Evolutionary conservation across 352 stramenopile species (phyloP).

Genomic region (Phytopythium sindhum): DNA sequence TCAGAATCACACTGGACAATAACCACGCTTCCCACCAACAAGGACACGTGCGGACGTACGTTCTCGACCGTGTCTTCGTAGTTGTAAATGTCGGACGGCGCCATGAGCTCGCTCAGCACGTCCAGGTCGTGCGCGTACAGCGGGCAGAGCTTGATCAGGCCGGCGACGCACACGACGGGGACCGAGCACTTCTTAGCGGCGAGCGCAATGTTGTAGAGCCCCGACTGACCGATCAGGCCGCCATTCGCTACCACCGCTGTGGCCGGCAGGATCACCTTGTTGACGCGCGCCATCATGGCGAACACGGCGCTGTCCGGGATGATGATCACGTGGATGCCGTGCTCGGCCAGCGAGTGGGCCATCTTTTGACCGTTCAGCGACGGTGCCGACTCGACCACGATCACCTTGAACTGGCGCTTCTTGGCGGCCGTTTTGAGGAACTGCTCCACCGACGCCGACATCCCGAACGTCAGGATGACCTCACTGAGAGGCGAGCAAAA

Average conservation of each 20-base stretch:
- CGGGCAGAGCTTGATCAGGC: constrained; percentile 97
- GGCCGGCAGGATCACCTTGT: constrained; percentile 96
- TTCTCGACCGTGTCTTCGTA: constrained; percentile 90
- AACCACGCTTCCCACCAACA: neutral
- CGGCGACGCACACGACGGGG: constrained; percentile 95
- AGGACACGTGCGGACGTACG: constrained; percentile 32
- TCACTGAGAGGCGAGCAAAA: constrained; percentile 45
- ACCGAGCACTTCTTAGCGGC: constrained; percentile 96
- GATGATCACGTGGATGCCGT: constrained; percentile 92
- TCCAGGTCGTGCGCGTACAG: constrained; percentile 98
- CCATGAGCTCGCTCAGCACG: constrained; percentile 91
- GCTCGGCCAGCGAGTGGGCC: constrained; percentile 87
- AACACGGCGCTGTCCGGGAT: constrained; percentile 97
- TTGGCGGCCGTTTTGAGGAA: constrained; percentile 88
- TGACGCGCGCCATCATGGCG: constrained; percentile 97
- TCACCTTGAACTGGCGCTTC: constrained; percentile 95
- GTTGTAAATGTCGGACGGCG: constrained; percentile 85
- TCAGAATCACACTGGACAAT: constrained; percentile 5
- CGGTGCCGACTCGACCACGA: constrained; percentile 92
- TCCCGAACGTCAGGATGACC: constrained; percentile 95
- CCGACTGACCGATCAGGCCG: constrained; percentile 93
- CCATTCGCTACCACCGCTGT: constrained; percentile 97
- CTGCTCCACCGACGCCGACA: constrained; percentile 89
- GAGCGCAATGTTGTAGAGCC: constrained; percentile 94
- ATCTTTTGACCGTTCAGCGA: constrained; percentile 90